Evolutionary conservation across 495 filamentous ascomycete genomes (phyloP), one percentile per base, ranked within the genome.

Genomic region (Ramalina intermedia): DNA sequence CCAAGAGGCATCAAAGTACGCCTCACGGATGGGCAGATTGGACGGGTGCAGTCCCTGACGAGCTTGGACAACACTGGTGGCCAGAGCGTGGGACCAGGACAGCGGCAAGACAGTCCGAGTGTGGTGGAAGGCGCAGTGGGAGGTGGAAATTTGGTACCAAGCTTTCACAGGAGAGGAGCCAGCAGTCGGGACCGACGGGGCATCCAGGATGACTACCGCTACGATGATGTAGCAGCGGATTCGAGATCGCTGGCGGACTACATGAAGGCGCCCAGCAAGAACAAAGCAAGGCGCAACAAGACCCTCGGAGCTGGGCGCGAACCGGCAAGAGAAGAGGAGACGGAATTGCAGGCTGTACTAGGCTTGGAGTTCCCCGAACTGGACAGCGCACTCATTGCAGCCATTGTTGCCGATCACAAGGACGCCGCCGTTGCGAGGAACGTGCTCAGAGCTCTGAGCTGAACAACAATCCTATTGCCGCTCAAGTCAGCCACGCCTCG

Each of bases 1-100:
- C 77, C 79, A n/a, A 68, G 79, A 27, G 83, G 83, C 43, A 81
- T 87, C 64, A 87, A 87, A 64, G 83, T 87, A 14, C 73, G 80
- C 2, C 63, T 86, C 2, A 58, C 63, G 14, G 78, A 84, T 61
- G 83, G 83, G 5, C 67, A 78, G 41, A 70, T 86, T 14, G 83
- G 83, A 3, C 63, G 83, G 29, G 81, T 86, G 27, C 82, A 86
- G 59, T 69, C 51, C 6, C 48, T 55, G 14, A 43, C 21, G n/a
- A 9, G 1, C 23, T 48, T 12, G 18, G 43, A 43, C 2, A 26
- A 9, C 16, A 17, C 35, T 48, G 39, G 13, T 2, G 7, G 37
- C 0, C 5, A 33, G 29, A 33, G 29, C 29, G 8, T 9, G 21
- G 24, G 26, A n/a, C 44, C 1, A 24, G 21, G 27, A 24, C 21